Base-by-base conservation (phyloP, 495 filamentous ascomycete species). In the Podospora appendiculata region DNA sequence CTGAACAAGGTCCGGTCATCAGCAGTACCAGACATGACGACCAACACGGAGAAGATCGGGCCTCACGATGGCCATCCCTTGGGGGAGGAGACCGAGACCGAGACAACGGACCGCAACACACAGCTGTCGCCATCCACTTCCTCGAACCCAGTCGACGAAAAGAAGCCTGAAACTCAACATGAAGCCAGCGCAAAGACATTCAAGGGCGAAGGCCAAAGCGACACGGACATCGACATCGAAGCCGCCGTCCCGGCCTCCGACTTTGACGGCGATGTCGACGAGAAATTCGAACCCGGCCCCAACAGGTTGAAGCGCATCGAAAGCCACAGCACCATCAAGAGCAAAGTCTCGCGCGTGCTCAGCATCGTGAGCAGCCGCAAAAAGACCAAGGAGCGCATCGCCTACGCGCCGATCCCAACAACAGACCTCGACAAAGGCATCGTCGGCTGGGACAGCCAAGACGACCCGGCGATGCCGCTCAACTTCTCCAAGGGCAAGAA, bases 381-480 rank as follows among this genome's bases (percentile, higher is more conserved):
- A 32, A 59, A 59, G 51, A 51, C 49, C 14, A 52, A 51, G 32
- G 59, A 61, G 34, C 57, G 55, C 40, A 60, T 67, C 19, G 45
- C 59, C 18, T 54, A 49, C 10, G 54, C 50, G 1, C 57, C 59
- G 11, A 58, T 78, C 42, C 76, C 77, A 1, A 41, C 68, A 14
- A 68, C 70, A 1, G 64, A 80, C 48, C 66, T 81, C 6, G 65
- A 67, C 18, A 63, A 66, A 10, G 70, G 70, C 38, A 62, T 80
- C 62, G 60, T 84, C 19, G 79, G 78, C 1, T 85, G 82, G 81
- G 78, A 83, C 41, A 72, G 72, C 8, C 75, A 78, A 50, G 75
- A 86, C 46, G 87, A 91, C 56, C 84, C 84, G 0, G 69, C 79
- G 41, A 87, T 89, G 68, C 87, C 87, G 5, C 74, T 82, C 60